Evolutionary conservation across 768 basidiomycete species (phyloP), one percentile per base, ranked within the genome.

Genomic region (Scleroderma bovista): DNA sequence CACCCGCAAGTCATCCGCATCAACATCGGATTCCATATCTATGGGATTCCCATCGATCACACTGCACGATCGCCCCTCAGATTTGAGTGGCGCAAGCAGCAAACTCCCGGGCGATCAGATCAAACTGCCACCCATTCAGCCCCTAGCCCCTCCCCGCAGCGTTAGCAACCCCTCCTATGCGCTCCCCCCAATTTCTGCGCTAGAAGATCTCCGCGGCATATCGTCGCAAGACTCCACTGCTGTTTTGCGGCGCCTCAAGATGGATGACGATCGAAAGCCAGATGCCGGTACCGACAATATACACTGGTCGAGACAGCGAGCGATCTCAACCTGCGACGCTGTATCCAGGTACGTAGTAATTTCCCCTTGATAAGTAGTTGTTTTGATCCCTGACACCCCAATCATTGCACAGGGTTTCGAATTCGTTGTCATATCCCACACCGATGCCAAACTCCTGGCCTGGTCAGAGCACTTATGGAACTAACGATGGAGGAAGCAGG

Each of bases 151-250:
- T 1, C 54, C 62, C 2, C 61, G 54, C 42, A 59, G 59, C 37
- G 55, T 65, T 15, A 66, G 58, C 23, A 65, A 66, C 15, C 63
- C 74, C 2, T 66, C 71, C 2, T 83, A 82, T 52, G 78, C 82
- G 2, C 61, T 86, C 3, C 85, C 84, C 1, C 83, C 84, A 1
- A 86, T 86, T 49, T 81, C 84, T 7, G 79, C 83, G 0, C 66
- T 89, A 57, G 85, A 86, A 61, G 79, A 80, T 51, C 61, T 82
- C 44, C 73, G 81, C 9, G 79, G 80, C 2, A 66, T 76, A 19
- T 62, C 68, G 57, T 64, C 71, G 52, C 51, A 73, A 33, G 83
- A 86, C 60, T 80, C 84, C 1, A 79, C 81, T 5, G 79, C 83
- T 6, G 86, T 88, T 7, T 65, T 88, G 42, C 70, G 80, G 47